Percentiles rank a stretch among this genome's conserved stretches.
Conservation (phyloP, 2,329 filamentous ascomycete genomes). For the Cladosporium sp. region DNA sequence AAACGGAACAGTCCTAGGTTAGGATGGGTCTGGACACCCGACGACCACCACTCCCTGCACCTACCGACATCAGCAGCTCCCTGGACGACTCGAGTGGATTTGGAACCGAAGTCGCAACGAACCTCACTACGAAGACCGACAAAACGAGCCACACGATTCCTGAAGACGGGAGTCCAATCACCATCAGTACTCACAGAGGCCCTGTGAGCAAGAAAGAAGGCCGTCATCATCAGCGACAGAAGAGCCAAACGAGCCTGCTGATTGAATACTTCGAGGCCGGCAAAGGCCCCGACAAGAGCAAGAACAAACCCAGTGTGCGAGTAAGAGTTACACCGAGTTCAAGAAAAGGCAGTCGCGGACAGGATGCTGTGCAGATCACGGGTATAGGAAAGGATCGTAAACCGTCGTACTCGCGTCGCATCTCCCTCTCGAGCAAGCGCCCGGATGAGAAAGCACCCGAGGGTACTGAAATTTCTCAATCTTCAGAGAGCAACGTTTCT, state of each 20-base stretch:
- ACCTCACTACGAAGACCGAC: slow-evolving; percentile 63
- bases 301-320: slow-evolving; percentile 74
- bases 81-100: slow-evolving; percentile 48
- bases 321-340: slow-evolving; percentile 72
- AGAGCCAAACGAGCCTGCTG: slow-evolving; percentile 81
- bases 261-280: slow-evolving; percentile 93
- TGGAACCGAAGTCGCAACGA: slow-evolving; percentile 53
- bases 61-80: slow-evolving; percentile 61
- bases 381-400: slow-evolving; percentile 69
- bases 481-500: slow-evolving; percentile 71
- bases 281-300: slow-evolving; percentile 54
- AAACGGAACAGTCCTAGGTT: slow-evolving; percentile 5
- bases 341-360: slow-evolving; percentile 46
- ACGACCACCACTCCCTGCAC: slow-evolving; percentile 63
- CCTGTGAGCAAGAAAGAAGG: slow-evolving; percentile 34
- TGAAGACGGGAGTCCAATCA: slow-evolving; percentile 85
- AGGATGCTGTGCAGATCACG: slow-evolving; percentile 81
- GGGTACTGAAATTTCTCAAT: slow-evolving; percentile 55
- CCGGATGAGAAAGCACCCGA: slow-evolving; percentile 28
- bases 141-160: slow-evolving; percentile 72
- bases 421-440: slow-evolving; percentile 51
- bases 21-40: slow-evolving; percentile 40
- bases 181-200: slow-evolving; percentile 72
- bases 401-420: slow-evolving; percentile 61
- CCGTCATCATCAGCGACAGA: slow-evolving; percentile 46